Conservation (phyloP, 2,329 filamentous ascomycete genomes). For the Magnaporthiopsis incrustans region DNA sequence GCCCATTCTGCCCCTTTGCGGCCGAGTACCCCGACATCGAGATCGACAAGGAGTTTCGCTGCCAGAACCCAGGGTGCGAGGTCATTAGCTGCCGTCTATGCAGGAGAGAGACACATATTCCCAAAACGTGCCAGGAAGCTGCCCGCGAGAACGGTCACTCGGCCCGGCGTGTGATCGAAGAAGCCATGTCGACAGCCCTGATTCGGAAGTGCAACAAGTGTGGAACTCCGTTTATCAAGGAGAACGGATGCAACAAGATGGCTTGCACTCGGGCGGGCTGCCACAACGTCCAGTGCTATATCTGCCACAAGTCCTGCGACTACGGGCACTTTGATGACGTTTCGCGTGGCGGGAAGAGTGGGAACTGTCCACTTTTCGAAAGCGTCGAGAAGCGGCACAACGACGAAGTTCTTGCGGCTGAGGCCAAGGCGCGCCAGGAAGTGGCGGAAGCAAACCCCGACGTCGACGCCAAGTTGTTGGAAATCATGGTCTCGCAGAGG, state of each 20-base stretch:
- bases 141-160: conserved; percentile 50
- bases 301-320: conserved; percentile 59
- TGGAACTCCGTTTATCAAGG: conserved; percentile 69
- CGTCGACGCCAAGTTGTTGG: conserved; percentile 47
- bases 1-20: conserved; percentile 77
- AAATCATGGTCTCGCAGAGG: conserved; percentile 49
- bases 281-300: conserved; percentile 52
- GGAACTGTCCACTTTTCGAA: conserved; percentile 63
- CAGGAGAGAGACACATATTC: conserved; percentile 60
- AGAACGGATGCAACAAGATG: conserved; percentile 78
- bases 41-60: conserved; percentile 65
- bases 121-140: conserved; percentile 61
- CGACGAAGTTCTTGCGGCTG: conserved; percentile 54
- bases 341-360: conserved; percentile 34
- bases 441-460: conserved; percentile 52
- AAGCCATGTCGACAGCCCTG: conserved; percentile 74
- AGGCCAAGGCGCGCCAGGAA: conserved; percentile 46
- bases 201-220: conserved; percentile 68
- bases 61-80: conserved; percentile 57
- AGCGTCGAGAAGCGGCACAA: conserved; percentile 51
- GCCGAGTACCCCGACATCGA: conserved; percentile 62
- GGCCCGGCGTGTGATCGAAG: conserved; percentile 63
- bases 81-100: conserved; percentile 62
- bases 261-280: conserved; percentile 51
- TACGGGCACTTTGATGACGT: conserved; percentile 65